Conservation (phyloP, 2,329 filamentous ascomycete species). For the Berkeleyomyces basicola region DNA sequence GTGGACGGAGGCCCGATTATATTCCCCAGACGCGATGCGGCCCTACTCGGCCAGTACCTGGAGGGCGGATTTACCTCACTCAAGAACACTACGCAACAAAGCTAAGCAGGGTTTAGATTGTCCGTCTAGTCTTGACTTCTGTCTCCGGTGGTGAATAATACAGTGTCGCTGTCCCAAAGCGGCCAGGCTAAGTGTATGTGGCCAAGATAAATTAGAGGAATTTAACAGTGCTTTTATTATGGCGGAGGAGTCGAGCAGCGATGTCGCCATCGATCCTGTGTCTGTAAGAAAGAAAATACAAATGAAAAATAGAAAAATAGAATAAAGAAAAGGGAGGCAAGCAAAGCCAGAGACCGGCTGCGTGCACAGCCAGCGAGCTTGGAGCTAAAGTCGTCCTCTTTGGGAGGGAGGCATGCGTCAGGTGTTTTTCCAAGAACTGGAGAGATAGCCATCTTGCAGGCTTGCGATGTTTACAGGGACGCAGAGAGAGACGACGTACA, state of each 20-base stretch:
- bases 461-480: not conserved
- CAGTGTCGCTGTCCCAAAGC: not conserved
- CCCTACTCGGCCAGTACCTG: not conserved
- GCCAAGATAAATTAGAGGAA: not conserved
- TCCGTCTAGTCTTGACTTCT: not conserved
- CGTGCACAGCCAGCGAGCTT: not conserved
- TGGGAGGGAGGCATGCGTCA: too few species aligned
- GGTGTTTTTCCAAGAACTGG: too few species aligned
- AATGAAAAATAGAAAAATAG: not conserved
- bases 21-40: not conserved
- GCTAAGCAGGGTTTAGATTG: not conserved
- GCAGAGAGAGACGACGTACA: not conserved
- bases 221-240: not conserved
- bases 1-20: not conserved
- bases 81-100: not conserved
- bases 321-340: not conserved
- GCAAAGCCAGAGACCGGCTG: not conserved
- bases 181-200: not conserved
- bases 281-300: too few species aligned
- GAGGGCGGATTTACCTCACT: not conserved
- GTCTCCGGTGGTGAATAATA: not conserved
- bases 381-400: too few species aligned
- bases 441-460: not conserved
- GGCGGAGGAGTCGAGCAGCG: constrained; percentile 14
- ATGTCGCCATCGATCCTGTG: constrained; percentile 18